Evolutionary conservation across 768 basidiomycete genomes (phyloP), one percentile per base, ranked within the genome.

Genomic region (Suillus weaverae): DNA sequence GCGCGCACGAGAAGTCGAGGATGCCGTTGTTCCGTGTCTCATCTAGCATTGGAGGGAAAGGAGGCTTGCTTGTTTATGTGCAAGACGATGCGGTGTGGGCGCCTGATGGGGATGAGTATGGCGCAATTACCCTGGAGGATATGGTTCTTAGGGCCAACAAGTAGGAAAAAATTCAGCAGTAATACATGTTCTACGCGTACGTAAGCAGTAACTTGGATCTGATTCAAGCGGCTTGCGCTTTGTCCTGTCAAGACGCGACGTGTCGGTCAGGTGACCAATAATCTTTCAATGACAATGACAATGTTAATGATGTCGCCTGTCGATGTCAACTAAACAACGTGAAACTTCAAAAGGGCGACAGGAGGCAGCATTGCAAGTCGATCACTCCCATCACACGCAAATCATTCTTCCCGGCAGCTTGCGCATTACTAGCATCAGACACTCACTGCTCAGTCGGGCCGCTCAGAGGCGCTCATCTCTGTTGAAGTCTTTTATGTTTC

Each of bases 61-160:
- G 93, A 10, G 97, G 97, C 0, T 72, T 98, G 50, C 80, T 94
- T 69, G 89, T 97, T 30, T 99, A 97, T 78, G 85, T 99, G 50
- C 80, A 88, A 68, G 95, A 97, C 70, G 95, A 97, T 78, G 96
- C 95, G 1, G 93, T 98, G 16, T 99, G 96, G 91, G 90, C 91
- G 3, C 82, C 86, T 10, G 85, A 88, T 30, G 80, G 79, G 38
- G 87, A 88, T 20, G 83, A 85, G 16, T 92, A 88, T 74, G 81
- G 84, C 65, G 95, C 96, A 4, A 88, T 98, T 33, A 81, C 88
- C 10, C 76, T 98, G 73, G 94, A 97, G 71, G 91, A 93, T 66
- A 94, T 99, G 94, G 91, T 97, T 43, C 67, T 86, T 35, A 82
- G 86, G 66, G 89, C 89, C 5, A 80, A 73, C 61, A 77, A 72